Evolutionary conservation across 306 rosid species (phyloP), one percentile per base, ranked within the genome.

Genomic region (Senna siamea): DNA sequence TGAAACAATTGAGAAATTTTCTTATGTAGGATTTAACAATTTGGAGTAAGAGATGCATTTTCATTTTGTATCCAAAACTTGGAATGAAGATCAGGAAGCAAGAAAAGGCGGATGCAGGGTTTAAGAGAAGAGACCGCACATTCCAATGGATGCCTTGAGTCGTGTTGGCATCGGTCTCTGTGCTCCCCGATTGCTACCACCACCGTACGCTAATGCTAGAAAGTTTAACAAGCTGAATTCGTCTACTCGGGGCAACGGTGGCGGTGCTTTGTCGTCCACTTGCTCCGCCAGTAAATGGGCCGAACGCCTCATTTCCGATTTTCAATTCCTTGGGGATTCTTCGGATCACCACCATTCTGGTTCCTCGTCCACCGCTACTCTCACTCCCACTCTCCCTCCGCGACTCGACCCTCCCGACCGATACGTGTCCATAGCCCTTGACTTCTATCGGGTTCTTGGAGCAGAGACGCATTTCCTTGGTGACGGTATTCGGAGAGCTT

Each of bases 231-330:
- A 70, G 18, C 72, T 61, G 73, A 65, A 51, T 38, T 80, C 82
- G 74, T 48, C 63, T 14, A 5, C 26, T 18, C 38, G 38, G 41
- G 68, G 57, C 57, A 14, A 19, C 47, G 62, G 51, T 46, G 10
- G 20, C 62, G 76, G 70, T 48, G 20, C 70, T 34, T 14, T 65
- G 1, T 12, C 85, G 30, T 68, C 78, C 69, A 65, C 72, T 8
- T 83, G 77, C 83, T 86, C 87, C 76, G 93, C 98, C 84, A 89
- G 92, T 78, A 89, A 85, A 86, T 92, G 97, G 99, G 96, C 99
- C 9, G 97, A 94, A 12, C 97, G 96, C 13, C 91, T 94, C 61
- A 88, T 94, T 20, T 84, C 95, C 66, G 99, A 94, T 55, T 94
- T 94, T 73, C 96, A 94, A 44, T 92, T 94, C 85, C 80, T 85